Conservation (phyloP, 2,329 filamentous ascomycete genomes). For the Cercospora zeina region DNA sequence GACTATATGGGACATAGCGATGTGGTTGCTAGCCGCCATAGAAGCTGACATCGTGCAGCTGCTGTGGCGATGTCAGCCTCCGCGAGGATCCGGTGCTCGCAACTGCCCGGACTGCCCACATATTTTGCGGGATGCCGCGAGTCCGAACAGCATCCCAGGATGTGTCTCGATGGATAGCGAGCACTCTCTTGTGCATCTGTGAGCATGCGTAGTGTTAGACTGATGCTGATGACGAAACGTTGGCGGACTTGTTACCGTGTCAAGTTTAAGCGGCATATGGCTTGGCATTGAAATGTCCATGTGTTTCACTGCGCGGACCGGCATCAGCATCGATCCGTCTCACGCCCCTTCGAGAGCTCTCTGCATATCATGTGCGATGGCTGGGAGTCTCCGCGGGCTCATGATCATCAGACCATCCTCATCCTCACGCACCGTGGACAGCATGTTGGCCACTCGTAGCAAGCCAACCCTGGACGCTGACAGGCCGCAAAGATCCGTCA, state of each 20-base stretch:
- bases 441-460: conserved; percentile 3
- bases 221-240: not conserved
- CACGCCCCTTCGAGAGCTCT: conserved; percentile 8
- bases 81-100: conserved; percentile 11
- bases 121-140: conserved; percentile 1
- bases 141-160: conserved; percentile 3
- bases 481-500: conserved; percentile 11
- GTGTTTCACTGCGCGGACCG: conserved; percentile 3
- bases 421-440: conserved; percentile 1
- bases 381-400: not conserved
- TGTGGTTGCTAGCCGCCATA: not conserved
- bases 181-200: not conserved
- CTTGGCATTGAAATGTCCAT: conserved; percentile 9
- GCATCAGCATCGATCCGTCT: conserved; percentile 15
- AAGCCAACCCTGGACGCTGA: conserved; percentile 4
- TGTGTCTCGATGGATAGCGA: not conserved
- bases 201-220: not conserved
- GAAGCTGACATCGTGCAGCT: conserved; percentile 13
- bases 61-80: conserved; percentile 13
- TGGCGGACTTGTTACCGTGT: conserved; percentile 7
- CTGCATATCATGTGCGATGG: conserved; percentile 9
- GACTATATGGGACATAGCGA: not conserved
- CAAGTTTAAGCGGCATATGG: conserved; percentile 7
- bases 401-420: not conserved
- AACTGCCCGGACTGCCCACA: not conserved